Evolutionary conservation across 768 basidiomycete species (phyloP).

Genomic region (Gymnopilus dilepis): DNA sequence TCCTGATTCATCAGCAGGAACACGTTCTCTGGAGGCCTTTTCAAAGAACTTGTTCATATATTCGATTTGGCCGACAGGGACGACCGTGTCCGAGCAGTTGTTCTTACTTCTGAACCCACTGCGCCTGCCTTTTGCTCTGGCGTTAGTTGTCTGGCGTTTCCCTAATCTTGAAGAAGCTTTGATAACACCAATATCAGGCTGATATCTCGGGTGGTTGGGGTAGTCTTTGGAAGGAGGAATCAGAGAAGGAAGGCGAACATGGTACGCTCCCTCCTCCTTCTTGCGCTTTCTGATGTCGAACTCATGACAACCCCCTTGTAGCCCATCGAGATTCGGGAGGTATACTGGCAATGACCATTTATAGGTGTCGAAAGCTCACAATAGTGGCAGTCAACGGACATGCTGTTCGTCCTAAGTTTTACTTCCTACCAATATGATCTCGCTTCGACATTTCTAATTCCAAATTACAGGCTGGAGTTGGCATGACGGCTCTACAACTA

Average conservation of each 20-base stretch:
- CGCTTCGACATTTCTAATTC: not conserved
- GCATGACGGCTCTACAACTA: slow-evolving; percentile 53
- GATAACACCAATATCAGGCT: slow-evolving; percentile 39
- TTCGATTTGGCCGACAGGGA: slow-evolving; percentile 56
- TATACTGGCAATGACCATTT: slow-evolving; percentile 48
- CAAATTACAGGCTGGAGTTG: slow-evolving; percentile 50
- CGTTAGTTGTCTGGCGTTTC: slow-evolving; percentile 44
- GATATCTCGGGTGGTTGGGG: slow-evolving; percentile 57
- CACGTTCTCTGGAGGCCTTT: slow-evolving; percentile 40
- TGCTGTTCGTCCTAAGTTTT: slow-evolving; percentile 36
- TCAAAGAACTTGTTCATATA: slow-evolving; percentile 44
- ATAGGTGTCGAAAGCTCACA: slow-evolving; percentile 60
- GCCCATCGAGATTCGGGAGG: slow-evolving; percentile 59
- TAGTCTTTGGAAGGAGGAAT: slow-evolving; percentile 41
- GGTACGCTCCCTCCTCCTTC: slow-evolving; percentile 33
- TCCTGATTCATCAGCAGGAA: slow-evolving; percentile 43
- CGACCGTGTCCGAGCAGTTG: slow-evolving; percentile 55
- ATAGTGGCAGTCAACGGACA: slow-evolving; percentile 57
- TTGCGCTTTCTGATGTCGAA: not conserved
- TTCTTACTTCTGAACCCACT: slow-evolving; percentile 55
- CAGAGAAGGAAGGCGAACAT: slow-evolving; percentile 52
- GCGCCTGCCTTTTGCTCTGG: slow-evolving; percentile 62
- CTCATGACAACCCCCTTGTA: not conserved
- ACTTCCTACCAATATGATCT: not conserved
- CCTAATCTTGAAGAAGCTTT: too few species aligned